These are phyloP conservation scores for Colletotrichum sp. DNA, from an alignment of 2,329 filamentous ascomycete species.

Conservation along the genomic window DNA sequence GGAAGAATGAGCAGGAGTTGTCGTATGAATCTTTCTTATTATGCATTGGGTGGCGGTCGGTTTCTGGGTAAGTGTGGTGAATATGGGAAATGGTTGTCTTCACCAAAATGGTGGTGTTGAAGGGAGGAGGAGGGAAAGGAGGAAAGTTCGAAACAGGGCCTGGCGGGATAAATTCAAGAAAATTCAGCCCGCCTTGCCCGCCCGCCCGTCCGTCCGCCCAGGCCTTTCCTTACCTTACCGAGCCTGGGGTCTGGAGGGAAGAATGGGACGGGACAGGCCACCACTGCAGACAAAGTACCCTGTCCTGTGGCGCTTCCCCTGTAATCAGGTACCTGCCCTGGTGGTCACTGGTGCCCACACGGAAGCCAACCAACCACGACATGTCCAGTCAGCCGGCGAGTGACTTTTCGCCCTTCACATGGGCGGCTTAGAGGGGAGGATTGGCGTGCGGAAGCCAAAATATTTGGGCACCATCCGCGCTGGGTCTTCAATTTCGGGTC, in stretches of 20 bases:
- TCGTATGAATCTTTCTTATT: constrained; percentile 49
- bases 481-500: background rate
- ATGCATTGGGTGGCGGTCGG: constrained; percentile 55
- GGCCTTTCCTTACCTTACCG: background rate
- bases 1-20: constrained; percentile 52
- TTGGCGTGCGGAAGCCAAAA: constrained; percentile 19
- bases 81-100: constrained; percentile 18
- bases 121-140: constrained; percentile 15
- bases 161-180: constrained; percentile 14
- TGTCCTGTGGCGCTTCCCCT: background rate
- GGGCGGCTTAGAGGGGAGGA: background rate
- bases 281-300: background rate
- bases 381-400: constrained; percentile 12
- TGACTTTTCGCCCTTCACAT: constrained; percentile 18
- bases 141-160: constrained; percentile 7
- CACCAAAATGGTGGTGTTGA: constrained; percentile 27
- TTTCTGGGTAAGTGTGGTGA: constrained; percentile 19
- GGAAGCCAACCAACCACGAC: constrained; percentile 9
- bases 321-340: background rate
- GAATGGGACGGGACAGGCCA: constrained; percentile 5
- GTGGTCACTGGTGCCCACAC: background rate
- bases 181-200: constrained; percentile 11
- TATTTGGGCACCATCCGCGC: constrained; percentile 16
- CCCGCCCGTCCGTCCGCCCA: background rate
- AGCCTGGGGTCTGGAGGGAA: background rate